Evolutionary conservation across 257 asterid genomes (phyloP).

Genomic region (Nicotiana undulata): DNA sequence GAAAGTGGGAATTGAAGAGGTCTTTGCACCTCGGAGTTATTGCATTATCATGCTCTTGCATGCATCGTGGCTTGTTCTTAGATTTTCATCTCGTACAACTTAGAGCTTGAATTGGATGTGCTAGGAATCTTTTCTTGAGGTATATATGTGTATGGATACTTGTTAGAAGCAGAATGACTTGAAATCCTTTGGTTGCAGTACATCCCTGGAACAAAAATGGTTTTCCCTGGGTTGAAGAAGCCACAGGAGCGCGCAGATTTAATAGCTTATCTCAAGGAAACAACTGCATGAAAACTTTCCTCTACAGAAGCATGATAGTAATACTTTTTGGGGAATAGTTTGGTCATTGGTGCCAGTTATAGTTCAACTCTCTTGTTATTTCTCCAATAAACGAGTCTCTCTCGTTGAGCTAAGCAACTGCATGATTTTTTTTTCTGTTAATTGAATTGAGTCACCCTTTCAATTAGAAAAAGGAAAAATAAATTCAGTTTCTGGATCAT

Average conservation of each 20-base stretch:
- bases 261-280: slow-evolving; percentile 70
- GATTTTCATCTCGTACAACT: too few relatives aligned
- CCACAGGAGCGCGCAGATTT: slow-evolving; percentile 91
- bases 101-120: neutral
- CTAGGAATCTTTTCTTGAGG: neutral
- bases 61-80: too few relatives aligned
- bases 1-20: too few relatives aligned
- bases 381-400: neutral
- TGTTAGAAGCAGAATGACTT: neutral
- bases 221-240: slow-evolving; percentile 95
- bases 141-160: too few relatives aligned
- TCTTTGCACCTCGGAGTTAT: too few relatives aligned
- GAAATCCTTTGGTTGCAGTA: slow-evolving; percentile 44
- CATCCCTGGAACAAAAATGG: slow-evolving; percentile 96
- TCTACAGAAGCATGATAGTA: neutral
- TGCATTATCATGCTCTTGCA: too few relatives aligned
- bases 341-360: too few relatives aligned
- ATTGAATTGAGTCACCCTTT: too few relatives aligned
- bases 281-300: slow-evolving; percentile 45
- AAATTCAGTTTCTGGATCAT: too few relatives aligned
- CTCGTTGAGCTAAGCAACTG: neutral
- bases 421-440: too few relatives aligned
- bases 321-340: neutral
- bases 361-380: neutral
- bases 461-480: too few relatives aligned